Evolutionary conservation across 108 stramenopile genomes (phyloP), one percentile per base, ranked within the genome.

Genomic region (Nitzschia sp.): DNA sequence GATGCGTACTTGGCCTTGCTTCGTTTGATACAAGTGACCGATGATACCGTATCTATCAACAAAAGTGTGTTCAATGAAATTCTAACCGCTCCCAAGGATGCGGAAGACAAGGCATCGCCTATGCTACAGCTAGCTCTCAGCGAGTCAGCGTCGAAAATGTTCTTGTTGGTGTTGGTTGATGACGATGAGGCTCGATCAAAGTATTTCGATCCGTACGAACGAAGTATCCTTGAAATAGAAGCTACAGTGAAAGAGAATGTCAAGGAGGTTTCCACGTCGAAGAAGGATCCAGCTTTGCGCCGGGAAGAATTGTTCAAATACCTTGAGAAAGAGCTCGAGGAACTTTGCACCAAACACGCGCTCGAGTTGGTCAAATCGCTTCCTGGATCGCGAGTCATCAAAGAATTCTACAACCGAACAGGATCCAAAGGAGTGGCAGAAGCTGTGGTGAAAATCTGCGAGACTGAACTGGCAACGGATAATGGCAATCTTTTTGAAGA

Each of bases 41-140:
- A 98, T 71, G 97, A 98, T 69, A 98, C 97, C 25, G 94, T 98
- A 31, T 86, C 92, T 56, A 84, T 96, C 36, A 92, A 96, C 45
- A 98, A 98, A 74, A 86, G 83, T 68, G 46, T 96, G 27, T 79
- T 98, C 47, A 85, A 86, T 38, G 97, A 98, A 72, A 70, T 72
- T 32, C 25, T 62, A 24, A 67, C 70, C 1, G 46, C 51, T 54
- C 59, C 36, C 33, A 71, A 56, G n/a, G 61, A 77, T 5, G 71
- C 56, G 8, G 63, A 63, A 1, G 64, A 71, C 0, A 71, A 72
- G 0, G 57, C 24, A 25, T 19, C 30, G 15, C 33, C 49, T 15
- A 64, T 78, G 29, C 72, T 98, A 28, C 78, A 91, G 65, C 70
- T 98, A 31, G 87, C 87, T 23, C 28, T 79, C 53, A 82, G 83